Percentiles rank a stretch among this genome's conserved stretches.
Conservation (phyloP, 768 basidiomycete species). For the Russula brevipes region DNA sequence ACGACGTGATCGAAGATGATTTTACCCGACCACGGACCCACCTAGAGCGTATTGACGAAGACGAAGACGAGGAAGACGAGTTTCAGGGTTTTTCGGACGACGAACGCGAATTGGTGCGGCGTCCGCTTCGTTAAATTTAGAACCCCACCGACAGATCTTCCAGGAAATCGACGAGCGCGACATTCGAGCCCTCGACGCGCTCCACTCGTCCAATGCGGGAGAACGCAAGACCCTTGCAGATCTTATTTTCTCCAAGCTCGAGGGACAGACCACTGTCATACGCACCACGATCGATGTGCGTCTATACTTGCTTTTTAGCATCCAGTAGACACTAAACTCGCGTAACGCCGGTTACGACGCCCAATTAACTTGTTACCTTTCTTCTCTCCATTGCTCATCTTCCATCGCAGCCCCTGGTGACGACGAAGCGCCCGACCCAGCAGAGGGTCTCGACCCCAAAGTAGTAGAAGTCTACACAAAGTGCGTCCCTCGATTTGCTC, state of each 20-base stretch:
- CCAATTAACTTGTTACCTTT: not conserved
- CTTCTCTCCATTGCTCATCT: not conserved
- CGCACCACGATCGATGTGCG: slow-evolving; percentile 56
- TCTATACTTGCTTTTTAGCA: not conserved
- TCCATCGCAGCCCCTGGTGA: slow-evolving; percentile 46
- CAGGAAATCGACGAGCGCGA: slow-evolving; percentile 91
- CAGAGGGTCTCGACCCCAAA: slow-evolving; percentile 83
- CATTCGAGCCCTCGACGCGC: slow-evolving; percentile 75
- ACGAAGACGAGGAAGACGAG: slow-evolving; percentile 58
- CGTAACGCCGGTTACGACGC: no score
- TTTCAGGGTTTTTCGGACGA: slow-evolving; percentile 39
- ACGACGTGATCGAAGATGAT: slow-evolving; percentile 29
- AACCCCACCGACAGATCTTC: not conserved
- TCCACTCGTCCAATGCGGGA: slow-evolving; percentile 68
- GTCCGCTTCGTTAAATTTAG: not conserved
- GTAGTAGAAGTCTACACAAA: slow-evolving; percentile 92
- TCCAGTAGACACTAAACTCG: not conserved
- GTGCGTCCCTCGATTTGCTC: slow-evolving; percentile 41
- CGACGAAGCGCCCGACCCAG: slow-evolving; percentile 56
- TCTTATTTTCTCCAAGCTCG: slow-evolving; percentile 92
- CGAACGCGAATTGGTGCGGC: slow-evolving; percentile 46
- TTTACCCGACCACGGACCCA: slow-evolving; percentile 29
- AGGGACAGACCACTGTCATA: slow-evolving; percentile 53
- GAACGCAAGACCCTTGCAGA: slow-evolving; percentile 89
- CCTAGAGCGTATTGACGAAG: slow-evolving; percentile 41